These are phyloP conservation scores for Lichtheimia hyalospora DNA, from an alignment of 371 early-diverging fungal genomes.

Conservation along the genomic window DNA sequence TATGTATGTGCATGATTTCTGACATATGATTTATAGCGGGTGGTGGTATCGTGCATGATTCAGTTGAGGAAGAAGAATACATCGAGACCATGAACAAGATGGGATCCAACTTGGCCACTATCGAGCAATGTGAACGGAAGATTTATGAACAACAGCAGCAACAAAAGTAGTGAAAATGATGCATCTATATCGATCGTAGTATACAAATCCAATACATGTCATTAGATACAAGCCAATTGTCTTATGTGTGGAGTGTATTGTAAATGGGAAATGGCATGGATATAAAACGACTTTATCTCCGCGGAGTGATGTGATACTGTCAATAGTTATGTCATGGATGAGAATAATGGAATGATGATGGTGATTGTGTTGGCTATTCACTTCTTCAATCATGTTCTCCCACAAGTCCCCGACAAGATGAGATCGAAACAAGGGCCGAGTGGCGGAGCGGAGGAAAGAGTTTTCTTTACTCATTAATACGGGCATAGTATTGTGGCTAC, in stretches of 20 bases:
- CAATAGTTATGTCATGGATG: no score
- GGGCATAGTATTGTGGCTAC: slow-evolving; percentile 15
- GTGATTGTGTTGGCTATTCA: no score
- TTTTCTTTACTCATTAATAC: slow-evolving; percentile 12
- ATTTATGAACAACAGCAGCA: slow-evolving; percentile 44
- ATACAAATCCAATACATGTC: not conserved
- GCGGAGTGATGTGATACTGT: no score
- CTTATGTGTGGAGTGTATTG: no score
- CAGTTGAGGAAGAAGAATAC: slow-evolving; percentile 88
- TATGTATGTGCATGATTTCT: not conserved
- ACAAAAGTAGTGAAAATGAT: not conserved
- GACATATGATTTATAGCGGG: slow-evolving; percentile 45
- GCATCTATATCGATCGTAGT: not conserved
- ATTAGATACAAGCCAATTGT: no score
- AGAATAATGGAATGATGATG: no score
- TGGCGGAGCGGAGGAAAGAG: not conserved
- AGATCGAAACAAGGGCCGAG: not conserved
- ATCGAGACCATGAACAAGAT: slow-evolving; percentile 95
- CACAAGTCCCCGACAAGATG: not conserved
- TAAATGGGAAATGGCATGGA: no score
- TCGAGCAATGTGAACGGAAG: slow-evolving; percentile 77
- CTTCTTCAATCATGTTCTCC: not conserved
- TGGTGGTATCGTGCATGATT: slow-evolving; percentile 96
- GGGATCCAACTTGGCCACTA: slow-evolving; percentile 84
- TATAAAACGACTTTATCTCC: no score